Base-by-base conservation (phyloP, 495 filamentous ascomycete genomes). In the Aspergillus ostianus region DNA sequence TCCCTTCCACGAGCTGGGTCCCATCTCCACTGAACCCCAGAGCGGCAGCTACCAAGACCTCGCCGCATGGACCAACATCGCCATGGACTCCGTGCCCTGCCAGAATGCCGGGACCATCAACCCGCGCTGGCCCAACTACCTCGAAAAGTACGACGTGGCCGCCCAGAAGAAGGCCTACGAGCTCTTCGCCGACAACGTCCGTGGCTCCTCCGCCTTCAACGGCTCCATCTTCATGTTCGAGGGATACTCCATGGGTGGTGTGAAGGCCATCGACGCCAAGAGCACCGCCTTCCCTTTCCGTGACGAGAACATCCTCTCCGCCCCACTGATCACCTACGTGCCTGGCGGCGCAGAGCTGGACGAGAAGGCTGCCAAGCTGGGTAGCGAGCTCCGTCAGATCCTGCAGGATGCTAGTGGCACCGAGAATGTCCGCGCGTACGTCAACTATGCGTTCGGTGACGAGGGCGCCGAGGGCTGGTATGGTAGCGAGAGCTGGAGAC, bases 401-500 rank as follows among this genome's bases (percentile, higher is more conserved):
- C 66, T 84, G 3, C 63, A 65, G 27, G 49, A 75, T 6, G 79
- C 64, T 4, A 77, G 63, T 58, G 78, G 74, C 0, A 47, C 60
- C 12, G 32, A 59, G 4, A 61, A 80, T 30, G 51, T 81, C 54
- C 68, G 76, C 30, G 66, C 78, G 0, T 87, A 87, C 57, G 78
- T 87, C 48, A 88, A 87, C 64, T 87, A 88, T 68, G 85, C 85
- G 0, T 74, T 76, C 53, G 84, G 85, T 3, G 67, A 79, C 30
- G 84, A 88, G 72, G 66, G 63, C 0, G 29, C 55, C 8, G 26
- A 77, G 67, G 63, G 72, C 29, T 65, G 70, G 68, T 87, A 87
- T 56, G 84, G 85, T 0, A 64, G 67, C 52, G 82, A 84, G 52
- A n/a, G 55, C 17, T 84, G 82, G 80, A 68, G 82, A 1, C 69